Evolutionary conservation across 208 protist genomes (phyloP), one percentile per base, ranked within the genome.

Genomic region (Leishmania tropica): DNA sequence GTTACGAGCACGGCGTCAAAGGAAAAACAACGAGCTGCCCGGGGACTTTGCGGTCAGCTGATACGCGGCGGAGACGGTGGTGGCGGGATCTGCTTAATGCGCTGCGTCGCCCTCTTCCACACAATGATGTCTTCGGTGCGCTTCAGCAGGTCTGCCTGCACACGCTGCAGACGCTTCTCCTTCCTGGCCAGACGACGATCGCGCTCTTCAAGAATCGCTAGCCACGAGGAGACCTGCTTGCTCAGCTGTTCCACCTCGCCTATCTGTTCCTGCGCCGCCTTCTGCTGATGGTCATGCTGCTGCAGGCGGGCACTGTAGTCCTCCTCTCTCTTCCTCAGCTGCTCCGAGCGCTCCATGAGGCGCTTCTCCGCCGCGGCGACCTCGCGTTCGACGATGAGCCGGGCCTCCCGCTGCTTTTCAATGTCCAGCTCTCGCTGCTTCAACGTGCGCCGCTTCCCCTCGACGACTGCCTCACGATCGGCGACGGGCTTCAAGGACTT

Each of bases 121-220:
- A 88, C 72, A 3, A 72, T 60, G 47, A 95, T 75, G 42, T 93
- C 91, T 73, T 94, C 88, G n/a, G 67, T 88, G 58, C 94, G 89
- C 10, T 87, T 89, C 51, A 87, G 35, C 42, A 97, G 64, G 56
- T 97, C 92, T 17, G 70, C 62, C 83, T 94, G 88, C 77, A 93
- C 88, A 28, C 83, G 85, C 62, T 83, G 83, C 81, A 97, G 85
- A 31, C 89, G 83, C 78, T 88, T 81, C 83, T 97, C 92, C 87
- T 96, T 95, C 31, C 71, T 60, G 13, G 81, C 70, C 62, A 95
- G 73, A 28, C 83, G 80, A 24, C 78, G 83, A 70, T 97, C 88
- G 31, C 94, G 88, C 76, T 91, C 90, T 77, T 97, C 89, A 0
- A 97, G 80, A 54, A 94, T 95, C 24, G 85, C 84, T 70, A 97